Evolutionary conservation across 2,329 filamentous ascomycete species (phyloP).

Genomic region (Dendrostoma leiphaemia): DNA sequence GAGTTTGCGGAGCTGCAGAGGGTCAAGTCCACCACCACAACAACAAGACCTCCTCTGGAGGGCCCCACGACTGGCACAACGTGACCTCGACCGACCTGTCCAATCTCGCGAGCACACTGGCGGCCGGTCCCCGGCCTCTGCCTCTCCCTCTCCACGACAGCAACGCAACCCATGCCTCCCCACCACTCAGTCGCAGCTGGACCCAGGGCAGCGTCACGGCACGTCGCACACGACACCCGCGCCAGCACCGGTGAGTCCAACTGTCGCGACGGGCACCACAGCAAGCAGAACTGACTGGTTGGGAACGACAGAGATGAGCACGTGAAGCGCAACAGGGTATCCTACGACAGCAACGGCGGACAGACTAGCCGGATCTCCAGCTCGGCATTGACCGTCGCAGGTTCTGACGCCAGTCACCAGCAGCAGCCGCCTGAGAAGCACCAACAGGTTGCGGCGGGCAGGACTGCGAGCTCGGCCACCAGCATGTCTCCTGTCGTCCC

Average conservation of each 20-base stretch:
- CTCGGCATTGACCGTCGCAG: background rate
- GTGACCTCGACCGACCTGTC: background rate
- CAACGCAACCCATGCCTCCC: background rate
- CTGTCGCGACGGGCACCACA: background rate
- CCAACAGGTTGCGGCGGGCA: background rate
- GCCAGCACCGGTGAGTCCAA: slow-evolving; percentile 3
- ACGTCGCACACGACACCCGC: background rate
- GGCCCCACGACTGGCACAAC: background rate
- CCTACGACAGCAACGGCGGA: background rate
- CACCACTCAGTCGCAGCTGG: background rate
- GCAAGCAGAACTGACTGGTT: background rate
- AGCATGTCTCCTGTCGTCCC: background rate
- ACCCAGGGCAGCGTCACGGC: background rate
- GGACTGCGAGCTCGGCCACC: background rate
- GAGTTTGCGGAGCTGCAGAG: background rate
- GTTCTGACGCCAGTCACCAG: background rate
- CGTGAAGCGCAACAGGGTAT: slow-evolving; percentile 10
- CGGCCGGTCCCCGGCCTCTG: no score
- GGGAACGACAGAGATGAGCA: slow-evolving; percentile 4
- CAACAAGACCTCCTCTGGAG: background rate
- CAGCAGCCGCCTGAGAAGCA: no score
- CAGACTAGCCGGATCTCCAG: background rate
- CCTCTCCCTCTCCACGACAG: no score
- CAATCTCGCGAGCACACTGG: slow-evolving; percentile 4
- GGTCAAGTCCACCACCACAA: background rate